Conservation (phyloP, 306 rosid genomes). For the Pueraria montana region DNA sequence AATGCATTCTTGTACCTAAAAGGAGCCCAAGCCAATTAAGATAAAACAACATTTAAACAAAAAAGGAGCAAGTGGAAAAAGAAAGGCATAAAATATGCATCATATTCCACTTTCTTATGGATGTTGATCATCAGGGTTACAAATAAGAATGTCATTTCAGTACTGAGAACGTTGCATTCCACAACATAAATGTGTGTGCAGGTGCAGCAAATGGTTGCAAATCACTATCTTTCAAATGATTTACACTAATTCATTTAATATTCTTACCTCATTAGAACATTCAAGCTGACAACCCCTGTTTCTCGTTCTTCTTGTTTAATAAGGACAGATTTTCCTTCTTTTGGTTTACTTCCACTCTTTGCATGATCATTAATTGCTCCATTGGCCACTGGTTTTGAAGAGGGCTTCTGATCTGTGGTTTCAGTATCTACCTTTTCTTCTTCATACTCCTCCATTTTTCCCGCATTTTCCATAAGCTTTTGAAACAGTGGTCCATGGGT, state of each 20-base stretch:
- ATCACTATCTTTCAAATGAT: slow-evolving; percentile 24
- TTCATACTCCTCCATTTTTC: slow-evolving; percentile 81
- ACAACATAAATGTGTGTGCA: slow-evolving; percentile 29
- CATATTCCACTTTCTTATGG: slow-evolving; percentile 24
- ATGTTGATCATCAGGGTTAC: slow-evolving; percentile 26
- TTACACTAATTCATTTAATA: slow-evolving; percentile 6
- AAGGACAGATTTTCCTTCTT: slow-evolving; percentile 78
- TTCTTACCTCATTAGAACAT: slow-evolving; percentile 74
- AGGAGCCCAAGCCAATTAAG: slow-evolving; percentile 21
- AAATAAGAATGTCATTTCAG: slow-evolving; percentile 21
- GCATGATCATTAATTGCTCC: slow-evolving; percentile 51
- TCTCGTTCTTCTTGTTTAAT: slow-evolving; percentile 94
- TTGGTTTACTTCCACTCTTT: slow-evolving; percentile 52
- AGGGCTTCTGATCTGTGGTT: slow-evolving; percentile 54
- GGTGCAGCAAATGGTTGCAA: slow-evolving; percentile 31
- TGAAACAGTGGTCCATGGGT: slow-evolving; percentile 75
- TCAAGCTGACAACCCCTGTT: slow-evolving; percentile 89
- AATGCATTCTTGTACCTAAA: slow-evolving; percentile 86
- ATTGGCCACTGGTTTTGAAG: slow-evolving; percentile 56
- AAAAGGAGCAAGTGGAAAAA: background rate
- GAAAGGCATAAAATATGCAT: slow-evolving; percentile 34
- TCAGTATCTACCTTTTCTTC: slow-evolving; percentile 57
- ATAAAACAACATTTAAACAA: slow-evolving; percentile 16
- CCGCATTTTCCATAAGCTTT: slow-evolving; percentile 93
- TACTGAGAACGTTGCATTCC: slow-evolving; percentile 27